These are phyloP conservation scores for Akanthomyces muscarius DNA, from an alignment of 2,329 filamentous ascomycete species.

Conservation along the genomic window DNA sequence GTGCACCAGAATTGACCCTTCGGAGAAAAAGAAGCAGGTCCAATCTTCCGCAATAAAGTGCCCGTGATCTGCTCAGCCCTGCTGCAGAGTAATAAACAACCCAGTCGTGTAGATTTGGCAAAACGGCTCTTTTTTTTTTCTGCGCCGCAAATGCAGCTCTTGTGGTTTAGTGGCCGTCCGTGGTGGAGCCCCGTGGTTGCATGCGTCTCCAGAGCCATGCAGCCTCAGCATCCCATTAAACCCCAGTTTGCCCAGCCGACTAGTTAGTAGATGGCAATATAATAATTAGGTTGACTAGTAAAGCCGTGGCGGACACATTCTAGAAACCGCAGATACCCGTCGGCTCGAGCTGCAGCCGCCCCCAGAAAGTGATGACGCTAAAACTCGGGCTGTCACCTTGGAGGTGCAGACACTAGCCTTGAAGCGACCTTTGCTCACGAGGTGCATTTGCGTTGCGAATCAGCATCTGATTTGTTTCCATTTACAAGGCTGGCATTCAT, in stretches of 20 bases:
- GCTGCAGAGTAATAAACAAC: background rate
- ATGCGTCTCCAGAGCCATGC: background rate
- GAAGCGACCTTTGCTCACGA: background rate
- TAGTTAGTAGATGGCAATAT: too few relatives aligned
- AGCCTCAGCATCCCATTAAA: background rate
- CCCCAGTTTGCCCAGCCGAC: too few relatives aligned
- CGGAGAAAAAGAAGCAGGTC: background rate
- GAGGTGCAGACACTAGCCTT: background rate
- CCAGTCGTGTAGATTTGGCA: background rate
- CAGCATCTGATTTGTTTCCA: background rate
- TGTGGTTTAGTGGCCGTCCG: conserved; percentile 2
- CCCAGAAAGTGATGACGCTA: background rate
- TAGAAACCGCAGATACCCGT: background rate
- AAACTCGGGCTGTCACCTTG: background rate
- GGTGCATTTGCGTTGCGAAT: background rate
- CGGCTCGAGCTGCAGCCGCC: background rate
- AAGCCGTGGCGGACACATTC: background rate
- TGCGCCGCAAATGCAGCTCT: background rate
- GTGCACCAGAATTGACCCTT: background rate
- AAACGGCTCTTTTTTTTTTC: background rate
- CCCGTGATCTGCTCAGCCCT: background rate
- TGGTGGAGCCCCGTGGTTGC: conserved; percentile 13
- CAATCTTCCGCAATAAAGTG: background rate
- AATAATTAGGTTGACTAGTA: background rate
- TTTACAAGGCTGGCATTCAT: background rate